Evolutionary conservation across 768 basidiomycete genomes (phyloP), one percentile per base, ranked within the genome.

Genomic region (Pleurotus platypus): DNA sequence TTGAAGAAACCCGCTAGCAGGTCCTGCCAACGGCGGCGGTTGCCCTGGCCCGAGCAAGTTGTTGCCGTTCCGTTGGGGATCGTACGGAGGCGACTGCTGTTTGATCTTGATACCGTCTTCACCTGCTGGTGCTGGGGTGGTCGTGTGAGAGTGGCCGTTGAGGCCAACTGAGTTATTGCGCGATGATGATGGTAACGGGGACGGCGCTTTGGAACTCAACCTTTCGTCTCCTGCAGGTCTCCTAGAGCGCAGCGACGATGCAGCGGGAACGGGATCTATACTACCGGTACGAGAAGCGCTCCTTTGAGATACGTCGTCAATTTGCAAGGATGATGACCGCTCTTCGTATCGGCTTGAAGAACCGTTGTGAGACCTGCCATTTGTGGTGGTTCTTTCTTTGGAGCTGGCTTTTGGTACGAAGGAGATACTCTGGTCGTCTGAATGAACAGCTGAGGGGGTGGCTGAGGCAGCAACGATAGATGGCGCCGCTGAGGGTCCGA

Each of bases 1-100:
- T 57, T 75, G 77, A 40, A 81, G 63, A 56, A 79, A 79, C 2
- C 75, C 80, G 54, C 79, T 82, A 1, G 78, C 76, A 26, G 82
- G 78, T 5, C 79, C 81, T 12, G 78, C 38, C 42, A 56, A 45
- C 46, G 49, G 42, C 26, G 43, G 43, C 46, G 39, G 49, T 39
- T 54, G 51, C 12, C 51, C 51, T 11, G 51, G 51, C 18, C 51
- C 51, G 7, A 40, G 51, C 15, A 53, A 43, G 13, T 46, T 42
- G 7, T 22, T 39, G 24, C 26, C 64, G 49, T 20, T 59, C 35
- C 42, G 64, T 4, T 8, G 30, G 55, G 57, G 51, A 39, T 55
- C 51, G 57, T 62, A 60, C 43, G 61, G 62, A 7, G 61, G 62
- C 12, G 65, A 61, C 1, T 63, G 57, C 5, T 59, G 59, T 3